These are phyloP conservation scores for Lactuca saligna DNA, from an alignment of 129 eudicot genomes.

Conservation along the genomic window DNA sequence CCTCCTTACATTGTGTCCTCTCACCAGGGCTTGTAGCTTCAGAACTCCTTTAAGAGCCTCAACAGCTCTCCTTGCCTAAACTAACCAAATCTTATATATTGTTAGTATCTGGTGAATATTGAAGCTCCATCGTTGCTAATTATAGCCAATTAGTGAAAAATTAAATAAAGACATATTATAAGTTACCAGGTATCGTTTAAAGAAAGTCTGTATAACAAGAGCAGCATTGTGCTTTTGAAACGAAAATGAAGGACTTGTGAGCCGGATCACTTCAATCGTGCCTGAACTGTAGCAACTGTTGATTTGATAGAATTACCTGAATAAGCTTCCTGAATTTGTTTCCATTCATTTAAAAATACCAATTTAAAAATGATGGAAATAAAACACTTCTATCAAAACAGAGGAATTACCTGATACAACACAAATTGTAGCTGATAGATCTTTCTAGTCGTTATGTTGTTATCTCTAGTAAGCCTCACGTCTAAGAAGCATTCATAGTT, in stretches of 20 bases:
- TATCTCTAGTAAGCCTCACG: too few species aligned
- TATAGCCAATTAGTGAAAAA: too few species aligned
- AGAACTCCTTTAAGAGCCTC: conserved; percentile 65
- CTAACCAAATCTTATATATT: conserved; percentile 25
- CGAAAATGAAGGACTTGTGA: conserved; percentile 30
- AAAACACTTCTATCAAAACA: too few species aligned
- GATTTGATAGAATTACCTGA: conserved; percentile 47
- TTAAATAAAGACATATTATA: too few species aligned
- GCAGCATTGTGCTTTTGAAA: conserved; percentile 48
- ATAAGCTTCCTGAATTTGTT: conserved; percentile 35
- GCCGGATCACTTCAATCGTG: too few species aligned
- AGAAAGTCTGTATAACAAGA: conserved; percentile 49
- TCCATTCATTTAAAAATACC: too few species aligned
- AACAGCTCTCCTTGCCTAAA: conserved; percentile 74
- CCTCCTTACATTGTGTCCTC: conserved; percentile 68
- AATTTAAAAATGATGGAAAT: too few species aligned
- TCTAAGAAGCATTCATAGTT: too few species aligned
- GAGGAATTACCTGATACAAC: too few species aligned
- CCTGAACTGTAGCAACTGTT: too few species aligned
- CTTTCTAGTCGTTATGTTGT: too few species aligned
- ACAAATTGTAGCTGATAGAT: too few species aligned
- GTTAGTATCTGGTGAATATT: conserved; percentile 26
- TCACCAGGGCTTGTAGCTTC: conserved; percentile 61
- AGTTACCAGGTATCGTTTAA: conserved; percentile 52
- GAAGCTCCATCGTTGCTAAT: not conserved